Evolutionary conservation across 768 basidiomycete genomes (phyloP).

Genomic region (Macrolepiota dolichaula): DNA sequence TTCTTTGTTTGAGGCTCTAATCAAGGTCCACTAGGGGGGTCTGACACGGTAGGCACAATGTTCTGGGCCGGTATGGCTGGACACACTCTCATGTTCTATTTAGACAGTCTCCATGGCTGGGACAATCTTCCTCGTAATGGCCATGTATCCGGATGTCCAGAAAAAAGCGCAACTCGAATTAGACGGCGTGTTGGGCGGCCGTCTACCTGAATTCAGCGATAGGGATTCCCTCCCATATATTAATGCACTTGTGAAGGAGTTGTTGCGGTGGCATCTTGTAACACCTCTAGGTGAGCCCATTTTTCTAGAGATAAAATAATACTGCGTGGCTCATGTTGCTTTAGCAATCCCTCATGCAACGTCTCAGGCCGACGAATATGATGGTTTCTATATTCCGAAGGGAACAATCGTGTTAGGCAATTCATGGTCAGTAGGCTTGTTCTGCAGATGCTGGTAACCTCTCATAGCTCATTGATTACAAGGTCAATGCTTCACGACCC

Average conservation of each 20-base stretch:
- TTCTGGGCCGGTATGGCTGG: too few relatives aligned
- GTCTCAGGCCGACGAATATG: slow-evolving; percentile 12
- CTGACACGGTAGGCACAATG: too few relatives aligned
- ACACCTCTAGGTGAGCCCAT: slow-evolving; percentile 27
- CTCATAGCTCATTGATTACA: not conserved
- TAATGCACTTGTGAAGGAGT: slow-evolving; percentile 32
- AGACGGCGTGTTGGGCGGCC: too few relatives aligned
- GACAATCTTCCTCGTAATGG: too few relatives aligned
- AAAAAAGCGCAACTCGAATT: too few relatives aligned
- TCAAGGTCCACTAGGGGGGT: too few relatives aligned
- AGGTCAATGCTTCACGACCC: slow-evolving; percentile 26
- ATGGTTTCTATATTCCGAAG: slow-evolving; percentile 29
- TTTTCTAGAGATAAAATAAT: slow-evolving; percentile 17
- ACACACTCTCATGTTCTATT: too few relatives aligned
- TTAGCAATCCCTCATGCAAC: not conserved
- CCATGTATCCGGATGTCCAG: too few relatives aligned
- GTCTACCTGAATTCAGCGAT: too few relatives aligned
- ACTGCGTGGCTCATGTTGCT: not conserved
- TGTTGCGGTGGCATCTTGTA: slow-evolving; percentile 28
- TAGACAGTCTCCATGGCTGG: too few relatives aligned
- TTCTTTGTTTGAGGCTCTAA: too few relatives aligned
- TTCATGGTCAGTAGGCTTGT: slow-evolving; percentile 17
- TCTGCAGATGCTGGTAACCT: not conserved
- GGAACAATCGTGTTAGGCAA: slow-evolving; percentile 31
- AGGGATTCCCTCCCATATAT: slow-evolving; percentile 26